These are phyloP conservation scores for Melanopsichium pennsylvanicum DNA, from an alignment of 1,284 basidiomycete genomes.

Conservation along the genomic window DNA sequence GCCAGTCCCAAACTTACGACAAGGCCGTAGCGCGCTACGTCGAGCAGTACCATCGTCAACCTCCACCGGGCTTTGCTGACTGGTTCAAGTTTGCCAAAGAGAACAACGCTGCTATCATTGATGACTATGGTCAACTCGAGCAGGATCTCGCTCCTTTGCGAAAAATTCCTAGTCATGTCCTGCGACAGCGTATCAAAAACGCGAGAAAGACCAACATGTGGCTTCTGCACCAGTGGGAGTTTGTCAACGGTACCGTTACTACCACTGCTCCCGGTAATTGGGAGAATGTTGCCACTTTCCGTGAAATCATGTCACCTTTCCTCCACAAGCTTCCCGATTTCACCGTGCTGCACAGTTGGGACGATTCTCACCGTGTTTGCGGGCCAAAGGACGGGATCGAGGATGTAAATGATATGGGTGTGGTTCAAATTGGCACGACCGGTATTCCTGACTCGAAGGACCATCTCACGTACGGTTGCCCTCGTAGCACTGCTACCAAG, in stretches of 20 bases:
- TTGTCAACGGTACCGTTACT: conserved; percentile 11
- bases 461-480: conserved; percentile 12
- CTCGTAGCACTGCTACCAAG: conserved; percentile 2
- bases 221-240: conserved; percentile 15
- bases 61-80: conserved; percentile 20
- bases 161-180: conserved; percentile 3
- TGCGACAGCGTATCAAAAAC: conserved; percentile 15
- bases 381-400: conserved; percentile 8
- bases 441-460: conserved; percentile 1
- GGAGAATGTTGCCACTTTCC: not conserved
- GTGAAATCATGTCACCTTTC: conserved; percentile 21
- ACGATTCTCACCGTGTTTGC: conserved; percentile 17
- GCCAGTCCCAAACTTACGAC: conserved; percentile 18
- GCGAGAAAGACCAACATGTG: not conserved
- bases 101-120: conserved; percentile 17
- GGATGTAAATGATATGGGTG: conserved; percentile 3
- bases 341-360: conserved; percentile 24
- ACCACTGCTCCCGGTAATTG: conserved; percentile 1
- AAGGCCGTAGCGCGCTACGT: conserved; percentile 19
- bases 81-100: conserved; percentile 18
- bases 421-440: not conserved
- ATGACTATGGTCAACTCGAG: conserved; percentile 31
- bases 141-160: conserved; percentile 18
- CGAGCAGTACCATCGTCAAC: conserved; percentile 11
- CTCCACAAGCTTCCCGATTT: conserved; percentile 18